Evolutionary conservation across 139 green algal genomes (phyloP), one percentile per base, ranked within the genome.

Genomic region (Chlorella sorokiniana): DNA sequence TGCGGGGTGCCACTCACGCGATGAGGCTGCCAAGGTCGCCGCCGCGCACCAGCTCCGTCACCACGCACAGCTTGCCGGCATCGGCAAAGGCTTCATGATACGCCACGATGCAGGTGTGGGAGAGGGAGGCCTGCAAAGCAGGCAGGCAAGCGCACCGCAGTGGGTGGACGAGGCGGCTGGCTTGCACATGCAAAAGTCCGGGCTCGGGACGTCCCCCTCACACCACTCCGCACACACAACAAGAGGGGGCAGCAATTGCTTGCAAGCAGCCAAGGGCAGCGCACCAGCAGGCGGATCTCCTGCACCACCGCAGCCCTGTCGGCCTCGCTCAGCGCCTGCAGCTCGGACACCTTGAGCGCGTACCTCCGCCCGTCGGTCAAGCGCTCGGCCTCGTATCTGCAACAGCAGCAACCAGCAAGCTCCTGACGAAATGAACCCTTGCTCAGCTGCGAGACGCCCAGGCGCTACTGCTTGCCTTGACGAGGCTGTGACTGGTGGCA

Each of bases 11-110:
- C 7, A 16, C 48, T 35, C 67, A 74, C 78, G 40, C 35, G 27
- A 84, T 37, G 9, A 79, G 5, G 16, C 38, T 62, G 2, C 5
- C 29, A 1, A 84, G 69, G 79, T 84, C 79, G 1, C 52, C 69
- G 0, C 54, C 41, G 0, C 18, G 18, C 29, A 78, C 41, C 6
- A 74, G 42, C 68, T 84, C 79, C 35, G 40, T 69, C 33, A 84
- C 54, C 1, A 84, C 54, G 41, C 68, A 84, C 69, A 84, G 69
- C 79, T 61, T 42, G 69, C 44, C 37, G 27, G 72, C 52, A 56
- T 84, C 79, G 41, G 40, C 42, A 42, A 84, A 84, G 14, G 79
- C 54, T 31, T 84, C 79, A 27, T 79, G 69, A 56, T 72, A 84
- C 9, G 52, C 31, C 31, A 65, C 67, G 31, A 83, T 27, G 78